Evolutionary conservation across 805 yeast genomes (phyloP).

Genomic region (Pichia cephalocereana): DNA sequence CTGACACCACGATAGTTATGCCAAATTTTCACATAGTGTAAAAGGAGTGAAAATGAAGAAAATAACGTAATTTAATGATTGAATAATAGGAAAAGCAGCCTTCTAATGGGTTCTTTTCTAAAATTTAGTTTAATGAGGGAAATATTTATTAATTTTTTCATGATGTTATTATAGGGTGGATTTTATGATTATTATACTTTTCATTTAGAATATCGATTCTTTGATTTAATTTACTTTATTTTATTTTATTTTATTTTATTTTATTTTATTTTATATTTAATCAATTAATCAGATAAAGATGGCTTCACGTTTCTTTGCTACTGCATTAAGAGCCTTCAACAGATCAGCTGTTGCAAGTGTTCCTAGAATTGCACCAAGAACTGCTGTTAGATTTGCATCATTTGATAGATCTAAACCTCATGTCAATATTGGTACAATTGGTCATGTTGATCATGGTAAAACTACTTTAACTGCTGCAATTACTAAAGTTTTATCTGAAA

Average conservation of each 20-base stretch:
- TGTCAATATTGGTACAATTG: slow-evolving; percentile 94
- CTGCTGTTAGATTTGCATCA: slow-evolving; percentile 42
- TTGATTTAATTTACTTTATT: no score
- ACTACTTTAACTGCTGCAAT: slow-evolving; percentile 98
- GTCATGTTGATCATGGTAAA: slow-evolving; percentile 99
- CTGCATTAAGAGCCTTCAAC: slow-evolving; percentile 15
- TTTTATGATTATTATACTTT: no score
- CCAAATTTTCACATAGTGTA: background rate
- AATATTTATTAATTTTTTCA: no score
- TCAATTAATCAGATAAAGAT: slow-evolving; percentile 11
- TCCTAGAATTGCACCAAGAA: slow-evolving; percentile 13
- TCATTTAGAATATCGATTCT: no score
- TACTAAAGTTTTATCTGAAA: slow-evolving; percentile 82
- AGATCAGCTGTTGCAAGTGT: slow-evolving; percentile 17
- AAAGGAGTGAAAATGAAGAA: no score
- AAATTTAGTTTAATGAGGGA: no score
- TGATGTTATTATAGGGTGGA: background rate
- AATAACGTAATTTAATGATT: no score
- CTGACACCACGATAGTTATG: background rate
- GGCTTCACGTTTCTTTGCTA: slow-evolving; percentile 25
- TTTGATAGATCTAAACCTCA: slow-evolving; percentile 96
- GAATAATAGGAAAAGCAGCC: no score
- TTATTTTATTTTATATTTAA: no score
- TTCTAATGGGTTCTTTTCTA: no score
- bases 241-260: no score